These are phyloP conservation scores for Melocanna baccifera DNA, from an alignment of 176 grass and related monocot species.

Conservation along the genomic window DNA sequence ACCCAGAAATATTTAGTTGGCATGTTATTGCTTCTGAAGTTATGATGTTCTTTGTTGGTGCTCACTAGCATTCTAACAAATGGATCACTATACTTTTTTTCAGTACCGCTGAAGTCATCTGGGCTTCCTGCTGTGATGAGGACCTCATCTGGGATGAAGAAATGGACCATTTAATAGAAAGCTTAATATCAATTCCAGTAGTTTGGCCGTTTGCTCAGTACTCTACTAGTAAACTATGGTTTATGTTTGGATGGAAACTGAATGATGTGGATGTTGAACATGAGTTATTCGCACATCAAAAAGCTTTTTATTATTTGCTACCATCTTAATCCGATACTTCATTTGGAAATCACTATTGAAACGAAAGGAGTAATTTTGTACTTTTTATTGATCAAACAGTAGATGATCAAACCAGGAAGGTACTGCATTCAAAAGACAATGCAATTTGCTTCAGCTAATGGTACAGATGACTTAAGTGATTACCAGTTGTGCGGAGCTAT, in stretches of 20 bases:
- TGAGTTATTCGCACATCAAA: not conserved
- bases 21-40: not conserved
- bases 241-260: constrained; percentile 6
- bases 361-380: not conserved
- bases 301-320: not conserved
- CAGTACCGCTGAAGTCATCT: constrained; percentile 49
- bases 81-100: not conserved
- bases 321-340: not conserved
- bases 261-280: constrained; percentile 15
- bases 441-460: not conserved
- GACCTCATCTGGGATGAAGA: not conserved
- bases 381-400: not conserved
- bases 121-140: not conserved
- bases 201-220: constrained; percentile 29
- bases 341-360: not conserved
- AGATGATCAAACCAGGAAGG: no score
- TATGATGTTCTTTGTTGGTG: not conserved
- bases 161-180: not conserved
- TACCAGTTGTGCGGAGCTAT: no score
- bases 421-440: not conserved
- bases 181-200: constrained; percentile 24
- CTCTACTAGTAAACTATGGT: not conserved
- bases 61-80: not conserved
- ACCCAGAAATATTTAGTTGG: not conserved
- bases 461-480: not conserved